Base-by-base conservation (phyloP, 352 stramenopile species). In the Pythium coloratum region DNA sequence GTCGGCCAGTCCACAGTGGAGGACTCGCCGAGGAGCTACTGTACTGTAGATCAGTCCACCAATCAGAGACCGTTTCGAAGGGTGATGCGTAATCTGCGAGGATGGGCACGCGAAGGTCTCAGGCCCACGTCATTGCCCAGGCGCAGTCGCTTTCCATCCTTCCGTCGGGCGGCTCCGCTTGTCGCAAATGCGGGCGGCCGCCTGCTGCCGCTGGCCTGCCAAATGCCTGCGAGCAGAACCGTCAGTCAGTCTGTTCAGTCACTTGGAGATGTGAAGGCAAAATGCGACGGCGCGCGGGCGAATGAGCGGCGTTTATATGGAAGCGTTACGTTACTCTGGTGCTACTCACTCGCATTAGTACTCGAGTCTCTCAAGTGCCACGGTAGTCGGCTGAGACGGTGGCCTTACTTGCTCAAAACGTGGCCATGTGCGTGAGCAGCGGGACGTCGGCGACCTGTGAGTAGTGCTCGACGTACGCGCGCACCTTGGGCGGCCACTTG, bases 341-440 rank as follows among this genome's bases (percentile, higher is more conserved):
- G 28, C 28, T 30, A 30, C 28, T 30, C 28, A 30, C 28, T 30
- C 28, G 28, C 28, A 3, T 30, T 30, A 30, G 28, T 30, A 30
- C 28, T 30, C 28, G 28, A 30, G 28, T 30, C 28, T 30, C 28
- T 30, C 28, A 1, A 30, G 28, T 30, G 28, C 28, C 28, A 30
- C 28, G 28, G 28, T 30, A 30, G 28, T 30, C 28, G 28, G 28
- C 28, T 30, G 34, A 9, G 34, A 40, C 34, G 34, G 34, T 40
- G 34, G 53, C 82, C 74, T 28, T 74, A 30, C 28, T 30, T 13
- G 12, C 7, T 69, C 73, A 80, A 51, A 86, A 70, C 56, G 70
- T 80, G 51, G 80, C 79, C 53, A 87, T 78, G 50, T 72, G 70
- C 62, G 76, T 66, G 54, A 83, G 70, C n/a, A 87, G 70, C 55